phyloP scores from a whole-genome alignment of 1,284 basidiomycete species.

The Puccinia triticina region DNA sequence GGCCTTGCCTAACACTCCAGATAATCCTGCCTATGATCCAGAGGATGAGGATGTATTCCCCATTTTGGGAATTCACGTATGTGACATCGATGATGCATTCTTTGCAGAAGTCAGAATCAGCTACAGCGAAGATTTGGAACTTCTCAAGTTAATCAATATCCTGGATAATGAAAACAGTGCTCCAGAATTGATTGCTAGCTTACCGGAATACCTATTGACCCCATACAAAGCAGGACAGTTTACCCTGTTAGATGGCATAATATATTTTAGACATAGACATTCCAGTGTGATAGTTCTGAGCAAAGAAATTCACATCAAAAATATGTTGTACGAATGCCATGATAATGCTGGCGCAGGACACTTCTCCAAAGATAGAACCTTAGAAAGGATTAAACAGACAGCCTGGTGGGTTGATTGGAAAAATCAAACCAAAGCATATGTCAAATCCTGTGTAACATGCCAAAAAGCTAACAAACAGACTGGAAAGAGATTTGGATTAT shows the following conservation, averaged over 20 bases:
- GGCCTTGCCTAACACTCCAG: no score
- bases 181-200: neutral
- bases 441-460: neutral
- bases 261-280: neutral
- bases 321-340: neutral
- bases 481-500: no score
- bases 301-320: neutral
- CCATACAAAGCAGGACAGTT: neutral
- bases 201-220: neutral
- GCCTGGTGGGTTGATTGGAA: constrained; percentile 30
- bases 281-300: neutral
- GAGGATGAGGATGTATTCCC: neutral
- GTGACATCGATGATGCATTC: no score
- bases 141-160: no score
- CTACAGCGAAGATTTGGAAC: no score
- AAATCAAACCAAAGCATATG: neutral
- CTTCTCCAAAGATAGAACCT: neutral
- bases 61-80: neutral
- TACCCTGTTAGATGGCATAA: neutral
- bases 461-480: neutral
- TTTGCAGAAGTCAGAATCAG: no score
- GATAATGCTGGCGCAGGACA: neutral
- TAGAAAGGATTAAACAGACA: neutral
- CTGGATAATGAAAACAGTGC: no score
- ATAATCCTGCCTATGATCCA: no score